Evolutionary conservation across 352 stramenopile genomes (phyloP), one percentile per base, ranked within the genome.

Genomic region (Elongisporangium anandrum): DNA sequence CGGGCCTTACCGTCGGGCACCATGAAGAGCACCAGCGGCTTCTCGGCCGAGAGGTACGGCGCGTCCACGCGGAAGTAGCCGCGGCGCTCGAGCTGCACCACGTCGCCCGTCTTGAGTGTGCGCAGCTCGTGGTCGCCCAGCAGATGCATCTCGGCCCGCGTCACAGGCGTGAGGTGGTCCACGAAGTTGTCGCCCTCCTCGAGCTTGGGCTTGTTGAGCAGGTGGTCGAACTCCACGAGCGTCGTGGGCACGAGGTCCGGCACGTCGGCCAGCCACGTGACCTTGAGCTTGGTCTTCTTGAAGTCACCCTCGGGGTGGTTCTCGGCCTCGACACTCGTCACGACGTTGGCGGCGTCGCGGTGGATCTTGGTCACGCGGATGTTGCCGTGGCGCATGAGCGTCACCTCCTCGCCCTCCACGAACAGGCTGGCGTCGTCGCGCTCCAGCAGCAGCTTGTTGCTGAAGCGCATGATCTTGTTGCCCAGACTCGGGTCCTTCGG

Each of bases 181-280:
- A 98, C 80, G 70, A 99, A 99, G 59, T 99, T 89, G 65, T 99
- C 97, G 38, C 89, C 93, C 54, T 99, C 97, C 70, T 99, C 98
- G 24, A 99, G 83, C 73, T 99, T 99, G 34, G 97, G 87, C 83
- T 99, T 99, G 34, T 89, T 98, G 16, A 99, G 93, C 52, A 99
- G 75, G 75, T 99, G 95, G 71, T 99, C 98, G 71, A 99, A 99
- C 79, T 99, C 98, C 47, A 97, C 92, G 8, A 99, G 75, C 64
- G 85, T 83, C 15, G 95, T 83, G 24, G 88, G 85, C 54, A 97
- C 88, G 20, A 96, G 75, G 54, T 98, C 90, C 19, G 85, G 75
- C 52, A 93, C 81, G 59, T 97, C 81, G 9, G 93, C 89, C 54
- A 99, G 84, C 97, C 97, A 99, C 50, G 90, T 97, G 24, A 99